A percentile compares a stretch with the other conserved stretches of the same genome.
phyloP scores from a whole-genome alignment of 2,329 filamentous ascomycete genomes.

The Helotiales sp. region DNA sequence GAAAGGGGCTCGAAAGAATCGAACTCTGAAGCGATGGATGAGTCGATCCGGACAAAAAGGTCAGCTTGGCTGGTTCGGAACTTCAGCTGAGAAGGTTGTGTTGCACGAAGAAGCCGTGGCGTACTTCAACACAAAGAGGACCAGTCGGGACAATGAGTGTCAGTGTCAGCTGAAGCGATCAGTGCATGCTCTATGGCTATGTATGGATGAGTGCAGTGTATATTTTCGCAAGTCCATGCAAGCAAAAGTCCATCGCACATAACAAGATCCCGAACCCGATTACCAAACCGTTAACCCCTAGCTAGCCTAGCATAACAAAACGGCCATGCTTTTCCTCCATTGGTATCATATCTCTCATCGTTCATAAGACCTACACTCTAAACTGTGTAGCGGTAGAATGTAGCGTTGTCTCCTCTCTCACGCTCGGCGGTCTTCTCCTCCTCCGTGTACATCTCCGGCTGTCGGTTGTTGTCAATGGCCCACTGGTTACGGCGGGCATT shows the following conservation, averaged over 20 bases:
- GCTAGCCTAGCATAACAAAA: neutral
- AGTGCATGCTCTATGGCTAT: neutral
- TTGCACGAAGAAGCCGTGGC: neutral
- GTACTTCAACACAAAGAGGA: no score
- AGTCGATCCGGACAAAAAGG: neutral
- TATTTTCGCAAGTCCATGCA: neutral
- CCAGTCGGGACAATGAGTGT: neutral
- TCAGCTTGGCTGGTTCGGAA: neutral
- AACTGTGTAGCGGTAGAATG: conserved; percentile 19
- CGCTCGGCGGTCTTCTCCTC: conserved; percentile 16
- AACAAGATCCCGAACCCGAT: neutral
- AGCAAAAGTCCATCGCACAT: neutral
- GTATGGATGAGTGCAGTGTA: conserved; percentile 1
- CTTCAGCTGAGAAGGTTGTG: neutral
- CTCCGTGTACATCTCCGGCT: conserved; percentile 19
- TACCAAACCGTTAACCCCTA: neutral
- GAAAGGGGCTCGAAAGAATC: neutral
- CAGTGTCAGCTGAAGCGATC: conserved; percentile 2
- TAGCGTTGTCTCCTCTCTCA: conserved; percentile 19
- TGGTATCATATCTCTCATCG: conserved; percentile 1
- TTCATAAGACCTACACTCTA: neutral
- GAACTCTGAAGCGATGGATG: neutral
- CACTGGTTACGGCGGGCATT: conserved; percentile 15
- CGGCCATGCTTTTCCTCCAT: neutral
- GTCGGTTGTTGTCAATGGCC: conserved; percentile 14